These are phyloP conservation scores for Porphyra umbilicalis DNA, from an alignment of 31 red algal genomes.

Conservation along the genomic window DNA sequence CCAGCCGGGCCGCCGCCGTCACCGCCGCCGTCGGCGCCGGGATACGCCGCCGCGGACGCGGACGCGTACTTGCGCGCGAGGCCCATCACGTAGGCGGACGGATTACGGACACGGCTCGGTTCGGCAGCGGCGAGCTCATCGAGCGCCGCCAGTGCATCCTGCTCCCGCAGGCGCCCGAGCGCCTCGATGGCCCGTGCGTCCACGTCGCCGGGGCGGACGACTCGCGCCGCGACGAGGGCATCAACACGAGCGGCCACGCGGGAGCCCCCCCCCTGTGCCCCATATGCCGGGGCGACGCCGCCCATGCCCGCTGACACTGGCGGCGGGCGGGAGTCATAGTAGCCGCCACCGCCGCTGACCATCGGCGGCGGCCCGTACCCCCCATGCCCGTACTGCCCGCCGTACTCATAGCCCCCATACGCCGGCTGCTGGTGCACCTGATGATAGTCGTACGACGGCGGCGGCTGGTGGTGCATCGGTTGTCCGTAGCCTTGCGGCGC, in stretches of 20 bases:
- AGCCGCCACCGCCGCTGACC: neutral
- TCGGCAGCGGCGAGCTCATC: conserved; percentile 74
- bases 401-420: neutral
- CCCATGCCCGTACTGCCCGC: neutral
- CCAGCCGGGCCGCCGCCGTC: neutral
- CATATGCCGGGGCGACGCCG: neutral
- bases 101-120: conserved; percentile 67
- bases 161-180: conserved; percentile 39
- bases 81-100: conserved; percentile 82
- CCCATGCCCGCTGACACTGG: neutral
- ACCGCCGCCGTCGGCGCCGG: neutral
- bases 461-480: neutral
- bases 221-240: neutral
- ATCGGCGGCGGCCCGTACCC: neutral
- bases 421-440: neutral
- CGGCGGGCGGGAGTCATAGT: neutral
- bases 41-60: neutral
- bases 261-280: neutral
- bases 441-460: conserved; percentile 1
- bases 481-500: neutral
- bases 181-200: conserved; percentile 61
- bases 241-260: neutral
- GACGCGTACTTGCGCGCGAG: conserved; percentile 50
- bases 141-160: conserved; percentile 63
- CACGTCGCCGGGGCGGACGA: conserved; percentile 2